These are phyloP conservation scores for Penicillium roqueforti DNA, from an alignment of 495 filamentous ascomycete species.

Conservation along the genomic window DNA sequence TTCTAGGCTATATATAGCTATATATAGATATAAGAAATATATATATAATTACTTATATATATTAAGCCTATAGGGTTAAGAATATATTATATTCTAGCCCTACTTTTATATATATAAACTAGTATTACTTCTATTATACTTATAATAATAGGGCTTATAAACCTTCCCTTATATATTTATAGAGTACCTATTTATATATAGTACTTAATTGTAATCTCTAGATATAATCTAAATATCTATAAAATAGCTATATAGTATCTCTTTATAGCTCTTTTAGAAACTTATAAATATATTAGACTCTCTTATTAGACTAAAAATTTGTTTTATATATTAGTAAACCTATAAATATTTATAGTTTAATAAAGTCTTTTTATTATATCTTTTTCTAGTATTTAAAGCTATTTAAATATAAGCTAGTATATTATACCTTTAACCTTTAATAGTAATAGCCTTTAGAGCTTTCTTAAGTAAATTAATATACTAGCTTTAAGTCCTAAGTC, in stretches of 20 bases:
- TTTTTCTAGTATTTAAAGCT: no score
- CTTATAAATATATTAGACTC: not conserved
- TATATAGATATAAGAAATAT: no score
- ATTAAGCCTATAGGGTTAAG: not conserved
- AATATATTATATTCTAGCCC: not conserved
- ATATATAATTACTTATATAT: not conserved
- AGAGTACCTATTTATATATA: no score
- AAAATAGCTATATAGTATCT: no score
- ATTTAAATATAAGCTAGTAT: not conserved
- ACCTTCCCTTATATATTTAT: no score
- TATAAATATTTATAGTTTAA: not conserved
- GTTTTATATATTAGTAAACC: not conserved
- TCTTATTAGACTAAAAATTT: not conserved
- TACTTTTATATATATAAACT: not conserved
- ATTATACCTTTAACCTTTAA: not conserved
- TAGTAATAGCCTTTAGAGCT: not conserved
- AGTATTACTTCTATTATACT: not conserved
- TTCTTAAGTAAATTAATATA: not conserved
- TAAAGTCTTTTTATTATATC: not conserved
- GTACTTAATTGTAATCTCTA: no score
- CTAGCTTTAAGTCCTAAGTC: not conserved
- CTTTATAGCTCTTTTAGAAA: no score
- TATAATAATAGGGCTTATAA: not conserved
- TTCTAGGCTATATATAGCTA: no score
- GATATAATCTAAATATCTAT: no score